These are phyloP conservation scores for Metarhizium brunneum DNA, from an alignment of 2,329 filamentous ascomycete species.

Conservation along the genomic window DNA sequence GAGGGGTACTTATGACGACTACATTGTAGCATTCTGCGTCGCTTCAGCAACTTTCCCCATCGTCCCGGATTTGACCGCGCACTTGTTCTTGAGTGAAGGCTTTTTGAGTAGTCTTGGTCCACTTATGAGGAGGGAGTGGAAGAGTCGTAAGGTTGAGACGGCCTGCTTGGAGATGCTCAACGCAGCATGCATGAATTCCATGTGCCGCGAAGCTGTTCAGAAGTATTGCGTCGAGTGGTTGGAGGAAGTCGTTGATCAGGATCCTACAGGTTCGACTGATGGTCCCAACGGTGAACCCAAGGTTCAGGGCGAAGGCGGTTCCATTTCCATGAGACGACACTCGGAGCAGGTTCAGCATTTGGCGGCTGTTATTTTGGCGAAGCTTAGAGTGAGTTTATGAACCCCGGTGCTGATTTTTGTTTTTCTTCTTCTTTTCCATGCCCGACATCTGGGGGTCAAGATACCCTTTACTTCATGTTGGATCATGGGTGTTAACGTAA, in stretches of 20 bases:
- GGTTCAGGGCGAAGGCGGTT: conserved; percentile 49
- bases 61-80: conserved; percentile 62
- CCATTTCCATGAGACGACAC: conserved; percentile 51
- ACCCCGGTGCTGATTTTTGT: background rate
- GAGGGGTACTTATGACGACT: conserved; percentile 74
- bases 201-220: conserved; percentile 73
- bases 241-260: conserved; percentile 69
- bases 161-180: conserved; percentile 84
- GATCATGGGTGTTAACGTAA: conserved; percentile 23
- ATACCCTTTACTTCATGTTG: background rate
- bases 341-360: conserved; percentile 53
- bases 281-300: conserved; percentile 43
- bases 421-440: background rate
- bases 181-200: conserved; percentile 76
- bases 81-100: conserved; percentile 79
- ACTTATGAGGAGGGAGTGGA: conserved; percentile 70
- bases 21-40: conserved; percentile 89
- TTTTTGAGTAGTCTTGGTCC: conserved; percentile 72
- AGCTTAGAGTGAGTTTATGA: conserved; percentile 42
- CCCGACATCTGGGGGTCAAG: conserved; percentile 9
- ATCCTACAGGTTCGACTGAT: conserved; percentile 46
- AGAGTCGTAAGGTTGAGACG: conserved; percentile 77
- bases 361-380: conserved; percentile 68
- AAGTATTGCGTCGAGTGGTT: conserved; percentile 85
- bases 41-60: conserved; percentile 82